Base-by-base conservation (phyloP, 805 yeast genomes). In the Ascoidea rubescens region DNA sequence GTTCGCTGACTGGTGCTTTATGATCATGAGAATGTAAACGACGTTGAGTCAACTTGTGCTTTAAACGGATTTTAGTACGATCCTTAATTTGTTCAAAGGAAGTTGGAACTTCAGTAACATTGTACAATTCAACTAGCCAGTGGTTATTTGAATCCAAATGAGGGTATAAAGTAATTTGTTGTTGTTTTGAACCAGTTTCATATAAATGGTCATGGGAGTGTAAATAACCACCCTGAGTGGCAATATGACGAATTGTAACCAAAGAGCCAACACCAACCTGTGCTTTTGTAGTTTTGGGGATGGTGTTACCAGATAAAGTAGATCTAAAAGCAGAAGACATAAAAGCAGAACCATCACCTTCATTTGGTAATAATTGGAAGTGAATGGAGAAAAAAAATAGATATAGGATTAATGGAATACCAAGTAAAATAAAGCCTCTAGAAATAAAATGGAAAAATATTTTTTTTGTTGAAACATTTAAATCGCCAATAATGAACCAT, bases 1-100 rank as follows among this genome's bases (percentile, higher is more conserved):
- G 67, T 62, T 79, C 84, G 53, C 83, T 71, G 17, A 84, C 87
- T 16, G 91, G 87, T 31, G 90, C 81, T 65, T 85, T 82, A 60
- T 83, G 82, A 64, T 86, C 93, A 63, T 86, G 95, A 6, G 93
- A 80, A 67, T 86, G 95, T 62, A 86, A 73, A 72, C 93, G 78
- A 63, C 85, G 68, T 50, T 73, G 71, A 30, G 89, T 75, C 50
- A 63, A 59, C 10, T 67, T 62, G 64, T 86, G 95, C 57, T 65
- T 67, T 62, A 86, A 73, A 71, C 90, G 77, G 59, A 86, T 77
- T 64, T 82, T 82, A 56, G 82, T 78, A 53, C 87, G 87, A 63
- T 84, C 80, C 10, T 71, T 70, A 56, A 86, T 70, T 47, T 83
- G 84, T 53, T 72, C 77, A 62, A 86, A 86, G 37, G 72, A 66